These are phyloP conservation scores for Eleusine coracana DNA, from an alignment of 176 grass and related monocot genomes.

Conservation along the genomic window DNA sequence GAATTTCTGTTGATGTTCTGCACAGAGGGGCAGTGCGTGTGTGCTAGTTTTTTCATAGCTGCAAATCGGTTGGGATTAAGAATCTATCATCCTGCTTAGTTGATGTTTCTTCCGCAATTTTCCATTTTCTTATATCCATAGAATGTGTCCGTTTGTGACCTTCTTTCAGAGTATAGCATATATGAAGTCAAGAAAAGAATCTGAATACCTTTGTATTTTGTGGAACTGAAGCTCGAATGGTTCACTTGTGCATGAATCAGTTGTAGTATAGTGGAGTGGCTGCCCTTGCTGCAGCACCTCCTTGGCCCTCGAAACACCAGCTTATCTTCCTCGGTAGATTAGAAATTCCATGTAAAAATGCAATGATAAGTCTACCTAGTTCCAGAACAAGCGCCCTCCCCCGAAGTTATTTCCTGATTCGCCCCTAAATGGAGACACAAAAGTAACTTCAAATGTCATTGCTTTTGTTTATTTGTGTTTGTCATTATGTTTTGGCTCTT, in stretches of 20 bases:
- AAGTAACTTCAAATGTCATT: no score
- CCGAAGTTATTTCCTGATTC: no score
- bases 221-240: not conserved
- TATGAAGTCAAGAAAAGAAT: not conserved
- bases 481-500: no score
- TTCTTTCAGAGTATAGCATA: not conserved
- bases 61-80: not conserved
- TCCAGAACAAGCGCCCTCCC: no score
- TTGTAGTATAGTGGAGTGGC: not conserved
- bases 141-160: not conserved
- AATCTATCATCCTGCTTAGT: not conserved
- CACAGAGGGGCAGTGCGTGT: not conserved
- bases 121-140: not conserved
- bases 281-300: no score
- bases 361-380: no score
- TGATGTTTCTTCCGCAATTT: not conserved
- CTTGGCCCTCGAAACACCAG: no score
- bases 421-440: no score
- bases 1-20: slow-evolving; percentile 12
- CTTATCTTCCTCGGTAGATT: no score
- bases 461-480: no score
- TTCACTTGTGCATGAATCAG: not conserved
- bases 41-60: not conserved
- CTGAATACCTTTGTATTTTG: not conserved
- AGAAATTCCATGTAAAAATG: no score